Percentiles rank a stretch among this genome's conserved stretches.
phyloP scores from a whole-genome alignment of 75 land plant genomes.

The Sequoiadendron giganteum region DNA sequence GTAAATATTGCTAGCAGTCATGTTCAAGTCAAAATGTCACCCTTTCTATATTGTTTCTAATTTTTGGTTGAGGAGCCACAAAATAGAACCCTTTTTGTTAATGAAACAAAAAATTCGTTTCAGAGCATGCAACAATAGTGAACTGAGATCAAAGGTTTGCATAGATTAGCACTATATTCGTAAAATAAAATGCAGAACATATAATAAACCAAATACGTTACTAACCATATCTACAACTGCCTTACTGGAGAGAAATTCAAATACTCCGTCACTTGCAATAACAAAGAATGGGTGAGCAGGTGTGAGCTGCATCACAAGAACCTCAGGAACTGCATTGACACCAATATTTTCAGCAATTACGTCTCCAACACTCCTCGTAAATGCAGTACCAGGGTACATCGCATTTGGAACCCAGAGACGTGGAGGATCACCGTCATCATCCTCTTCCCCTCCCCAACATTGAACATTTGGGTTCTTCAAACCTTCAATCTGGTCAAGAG shows the following conservation, averaged over 20 bases:
- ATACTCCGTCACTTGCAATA: conserved; percentile 98
- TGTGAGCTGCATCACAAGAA: conserved; percentile 66
- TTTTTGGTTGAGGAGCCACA: not conserved
- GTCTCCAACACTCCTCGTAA: conserved; percentile 96
- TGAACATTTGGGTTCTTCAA: conserved; percentile 80
- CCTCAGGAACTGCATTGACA: conserved; percentile 90
- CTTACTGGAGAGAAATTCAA: conserved; percentile 96
- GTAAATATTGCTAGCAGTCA: not conserved
- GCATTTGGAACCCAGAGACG: conserved; percentile 97
- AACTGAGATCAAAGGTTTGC: not conserved
- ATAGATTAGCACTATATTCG: not conserved
- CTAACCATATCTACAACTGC: conserved; percentile 92
- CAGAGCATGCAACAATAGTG: not conserved
- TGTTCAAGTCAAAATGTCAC: not conserved
- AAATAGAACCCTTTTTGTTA: not conserved
- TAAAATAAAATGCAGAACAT: not conserved
- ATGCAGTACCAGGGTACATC: conserved; percentile 99
- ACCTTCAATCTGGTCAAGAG: conserved; percentile 94
- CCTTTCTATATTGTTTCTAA: not conserved
- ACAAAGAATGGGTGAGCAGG: conserved; percentile 81
- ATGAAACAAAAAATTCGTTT: not conserved
- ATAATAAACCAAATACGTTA: not conserved
- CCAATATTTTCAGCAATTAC: conserved; percentile 88
- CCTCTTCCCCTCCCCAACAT: conserved; percentile 93
- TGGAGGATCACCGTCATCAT: conserved; percentile 96